Percentiles rank a stretch among this genome's conserved stretches.
These are phyloP conservation scores for Pseudogymnoascus sp. DNA, from an alignment of 2,329 filamentous ascomycete genomes.

Conservation along the genomic window DNA sequence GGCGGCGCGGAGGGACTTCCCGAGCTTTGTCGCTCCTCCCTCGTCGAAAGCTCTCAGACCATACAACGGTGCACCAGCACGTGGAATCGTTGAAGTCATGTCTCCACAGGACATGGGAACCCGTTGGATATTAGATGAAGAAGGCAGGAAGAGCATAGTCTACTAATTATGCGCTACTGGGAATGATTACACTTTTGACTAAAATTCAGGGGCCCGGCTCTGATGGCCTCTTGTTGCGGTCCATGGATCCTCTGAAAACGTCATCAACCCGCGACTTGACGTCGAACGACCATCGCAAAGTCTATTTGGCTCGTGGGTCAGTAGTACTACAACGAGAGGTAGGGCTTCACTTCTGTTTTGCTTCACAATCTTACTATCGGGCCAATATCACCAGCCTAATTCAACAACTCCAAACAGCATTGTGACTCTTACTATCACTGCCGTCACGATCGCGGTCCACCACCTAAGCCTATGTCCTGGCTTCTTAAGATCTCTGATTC, in stretches of 20 bases:
- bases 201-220: background rate
- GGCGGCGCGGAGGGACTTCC: background rate
- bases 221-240: background rate
- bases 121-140: background rate
- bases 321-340: background rate
- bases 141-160: background rate
- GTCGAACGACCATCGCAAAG: background rate
- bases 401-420: background rate
- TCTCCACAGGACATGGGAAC: background rate
- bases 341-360: background rate
- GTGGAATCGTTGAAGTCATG: background rate
- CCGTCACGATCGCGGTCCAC: background rate
- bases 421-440: too few relatives aligned
- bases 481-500: background rate
- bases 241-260: background rate
- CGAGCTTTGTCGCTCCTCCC: background rate
- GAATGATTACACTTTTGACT: background rate
- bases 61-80: background rate
- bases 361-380: background rate
- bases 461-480: background rate
- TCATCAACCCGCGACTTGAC: background rate
- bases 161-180: background rate
- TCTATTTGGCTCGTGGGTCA: background rate
- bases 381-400: background rate
- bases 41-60: background rate